These are phyloP conservation scores for Tarenaya hassleriana DNA, from an alignment of 345 rosid species.

Conservation along the genomic window DNA sequence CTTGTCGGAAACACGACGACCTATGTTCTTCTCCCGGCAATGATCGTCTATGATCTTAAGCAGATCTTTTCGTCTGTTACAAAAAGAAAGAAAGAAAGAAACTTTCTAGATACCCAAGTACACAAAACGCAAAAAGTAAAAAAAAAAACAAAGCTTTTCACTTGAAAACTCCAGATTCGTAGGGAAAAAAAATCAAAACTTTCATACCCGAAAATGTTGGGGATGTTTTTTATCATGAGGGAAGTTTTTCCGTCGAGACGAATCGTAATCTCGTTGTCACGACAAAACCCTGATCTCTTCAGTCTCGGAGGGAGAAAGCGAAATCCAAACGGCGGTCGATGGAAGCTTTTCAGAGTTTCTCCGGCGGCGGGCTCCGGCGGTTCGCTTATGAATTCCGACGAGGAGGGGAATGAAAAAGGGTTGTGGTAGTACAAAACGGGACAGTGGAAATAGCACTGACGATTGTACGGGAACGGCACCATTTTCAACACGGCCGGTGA, in stretches of 20 bases:
- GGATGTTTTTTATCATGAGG: conserved; percentile 43
- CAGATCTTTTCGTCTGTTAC: conserved; percentile 33
- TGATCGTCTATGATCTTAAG: conserved; percentile 32
- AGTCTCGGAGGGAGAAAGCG: too few relatives aligned
- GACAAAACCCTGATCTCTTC: too few relatives aligned
- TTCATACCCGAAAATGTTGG: conserved; percentile 34
- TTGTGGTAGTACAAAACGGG: background rate
- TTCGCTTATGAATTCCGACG: background rate
- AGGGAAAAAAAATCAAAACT: conserved; percentile 13
- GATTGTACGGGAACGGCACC: too few relatives aligned
- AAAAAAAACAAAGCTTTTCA: too few relatives aligned
- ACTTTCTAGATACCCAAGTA: background rate
- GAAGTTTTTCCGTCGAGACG: conserved; percentile 26
- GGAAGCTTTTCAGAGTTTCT: background rate
- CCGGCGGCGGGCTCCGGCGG: background rate
- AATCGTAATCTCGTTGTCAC: too few relatives aligned
- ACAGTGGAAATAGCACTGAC: background rate
- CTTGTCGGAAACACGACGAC: background rate
- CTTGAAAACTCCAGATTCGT: too few relatives aligned
- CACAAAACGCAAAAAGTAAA: background rate
- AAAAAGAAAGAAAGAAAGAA: background rate
- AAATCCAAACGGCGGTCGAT: background rate
- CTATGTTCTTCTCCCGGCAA: conserved; percentile 29
- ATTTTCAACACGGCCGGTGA: background rate
- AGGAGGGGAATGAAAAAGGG: background rate